These are phyloP conservation scores for Haplographium delicatum DNA, from an alignment of 495 filamentous ascomycete species.

Conservation along the genomic window DNA sequence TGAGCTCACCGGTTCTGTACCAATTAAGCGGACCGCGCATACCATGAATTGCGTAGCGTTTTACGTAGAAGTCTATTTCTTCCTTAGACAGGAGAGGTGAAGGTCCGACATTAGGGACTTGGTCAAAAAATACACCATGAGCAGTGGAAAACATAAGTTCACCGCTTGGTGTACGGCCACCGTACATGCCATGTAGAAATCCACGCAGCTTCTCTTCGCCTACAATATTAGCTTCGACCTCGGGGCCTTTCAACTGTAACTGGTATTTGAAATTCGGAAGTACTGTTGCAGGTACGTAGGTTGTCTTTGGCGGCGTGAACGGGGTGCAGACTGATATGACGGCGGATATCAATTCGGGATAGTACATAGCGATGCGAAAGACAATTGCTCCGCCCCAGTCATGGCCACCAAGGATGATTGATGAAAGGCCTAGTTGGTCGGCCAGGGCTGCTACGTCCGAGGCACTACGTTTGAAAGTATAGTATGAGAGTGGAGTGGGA, in stretches of 20 bases:
- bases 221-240: slow-evolving; percentile 55
- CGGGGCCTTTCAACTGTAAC: slow-evolving; percentile 62
- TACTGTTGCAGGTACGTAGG: slow-evolving; percentile 33
- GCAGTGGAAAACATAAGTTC: slow-evolving; percentile 47
- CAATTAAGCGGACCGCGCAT: slow-evolving; percentile 78
- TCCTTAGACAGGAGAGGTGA: slow-evolving; percentile 55
- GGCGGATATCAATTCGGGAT: slow-evolving; percentile 64
- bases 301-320: slow-evolving; percentile 44
- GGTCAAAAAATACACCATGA: slow-evolving; percentile 49
- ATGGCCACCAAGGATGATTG: slow-evolving; percentile 74
- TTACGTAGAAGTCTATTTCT: slow-evolving; percentile 72
- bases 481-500: slow-evolving; percentile 45
- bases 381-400: slow-evolving; percentile 68
- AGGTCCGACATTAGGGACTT: slow-evolving; percentile 39
- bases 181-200: slow-evolving; percentile 67
- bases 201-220: slow-evolving; percentile 54
- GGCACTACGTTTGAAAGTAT: slow-evolving; percentile 63
- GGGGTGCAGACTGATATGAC: slow-evolving; percentile 80
- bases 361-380: slow-evolving; percentile 59
- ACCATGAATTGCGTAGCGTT: slow-evolving; percentile 63
- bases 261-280: slow-evolving; percentile 81
- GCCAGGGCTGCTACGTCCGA: slow-evolving; percentile 66
- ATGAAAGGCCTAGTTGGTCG: slow-evolving; percentile 47
- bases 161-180: slow-evolving; percentile 50
- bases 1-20: slow-evolving; percentile 69